Evolutionary conservation across 2,329 filamentous ascomycete species (phyloP).

Genomic region (Dactylonectria estremocensis): DNA sequence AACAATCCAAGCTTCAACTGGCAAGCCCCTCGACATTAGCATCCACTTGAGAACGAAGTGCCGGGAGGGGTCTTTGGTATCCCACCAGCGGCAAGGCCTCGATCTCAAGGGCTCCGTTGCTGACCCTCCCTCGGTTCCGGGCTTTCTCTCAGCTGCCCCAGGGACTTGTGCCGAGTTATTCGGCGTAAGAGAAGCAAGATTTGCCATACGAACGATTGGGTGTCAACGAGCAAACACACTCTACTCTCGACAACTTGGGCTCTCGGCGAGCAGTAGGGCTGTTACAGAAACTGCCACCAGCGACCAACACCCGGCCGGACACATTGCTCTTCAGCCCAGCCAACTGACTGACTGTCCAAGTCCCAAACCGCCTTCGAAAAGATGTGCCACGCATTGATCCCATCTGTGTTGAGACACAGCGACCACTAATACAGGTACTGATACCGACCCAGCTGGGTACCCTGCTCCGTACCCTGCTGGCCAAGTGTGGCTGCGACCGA

Average conservation of each 20-base stretch:
- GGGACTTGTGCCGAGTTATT: background rate
- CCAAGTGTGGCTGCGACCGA: conserved; percentile 27
- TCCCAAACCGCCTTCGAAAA: conserved; percentile 1
- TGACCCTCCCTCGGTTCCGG: background rate
- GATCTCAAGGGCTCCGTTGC: background rate
- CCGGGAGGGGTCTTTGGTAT: background rate
- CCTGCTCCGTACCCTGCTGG: conserved; percentile 12
- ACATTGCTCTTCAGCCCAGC: conserved; percentile 6
- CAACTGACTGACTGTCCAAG: background rate
- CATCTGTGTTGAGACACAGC: conserved; percentile 19
- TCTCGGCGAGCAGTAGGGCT: background rate
- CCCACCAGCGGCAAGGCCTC: conserved; percentile 5
- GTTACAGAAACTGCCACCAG: background rate
- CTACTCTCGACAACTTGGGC: background rate
- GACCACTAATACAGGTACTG: background rate
- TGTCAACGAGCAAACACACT: background rate
- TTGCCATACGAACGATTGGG: background rate
- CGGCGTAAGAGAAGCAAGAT: background rate
- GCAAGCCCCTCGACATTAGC: background rate
- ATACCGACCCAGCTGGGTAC: background rate
- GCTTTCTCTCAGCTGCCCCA: background rate
- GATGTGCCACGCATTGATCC: conserved; percentile 26
- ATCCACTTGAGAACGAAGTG: background rate
- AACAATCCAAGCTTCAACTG: conserved; percentile 16
- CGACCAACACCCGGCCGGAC: background rate